Evolutionary conservation across 2,329 filamentous ascomycete species (phyloP), one percentile per base, ranked within the genome.

Genomic region (Sporothrix humicola): DNA sequence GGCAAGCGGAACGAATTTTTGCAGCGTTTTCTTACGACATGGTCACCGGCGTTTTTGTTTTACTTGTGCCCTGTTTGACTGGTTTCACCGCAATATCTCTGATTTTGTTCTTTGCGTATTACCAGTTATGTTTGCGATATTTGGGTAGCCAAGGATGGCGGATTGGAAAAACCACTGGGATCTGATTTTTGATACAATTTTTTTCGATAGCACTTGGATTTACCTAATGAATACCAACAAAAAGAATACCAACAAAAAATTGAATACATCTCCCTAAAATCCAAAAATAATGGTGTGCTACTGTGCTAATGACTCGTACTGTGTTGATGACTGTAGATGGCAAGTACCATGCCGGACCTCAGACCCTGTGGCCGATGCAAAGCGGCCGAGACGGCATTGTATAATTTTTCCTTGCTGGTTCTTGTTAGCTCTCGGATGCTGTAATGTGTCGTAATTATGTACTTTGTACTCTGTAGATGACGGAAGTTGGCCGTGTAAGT

Each of bases 1-100:
- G 58, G 56, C 69, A 46, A 72, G 69, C 69, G 56, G 58, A 44
- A 52, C 58, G n/a, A 31, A 48, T 54, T 54, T 65, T 54, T 72
- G 59, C 58, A 63, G 70, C 44, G 42, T 48, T 59, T 37, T 37
- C 31, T 37, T 42, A 50, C 52, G 71, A 72, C 74, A 26, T 31
- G 66, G 65, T 52, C 65, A 50, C 48, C 17, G 65, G 65, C 46
- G 48, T 68, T 68, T 52, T 7, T 26, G 10, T 56, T 4, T 42
- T n/a, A 26, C 23, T 26, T 26, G 23, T 26, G 23, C 56, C 37
- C 37, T 31, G 20, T 58, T 26, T 26, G 23, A 26, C 23, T 26
- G 23, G 23, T 26, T 26, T 26, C 23, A 26, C n/a, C 6, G 26
- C 15, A 3, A 59, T 37, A 26, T 15, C 12, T 26, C 13, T 26